These are phyloP conservation scores for Tephrocybe sp. DNA, from an alignment of 768 basidiomycete genomes.

Conservation along the genomic window DNA sequence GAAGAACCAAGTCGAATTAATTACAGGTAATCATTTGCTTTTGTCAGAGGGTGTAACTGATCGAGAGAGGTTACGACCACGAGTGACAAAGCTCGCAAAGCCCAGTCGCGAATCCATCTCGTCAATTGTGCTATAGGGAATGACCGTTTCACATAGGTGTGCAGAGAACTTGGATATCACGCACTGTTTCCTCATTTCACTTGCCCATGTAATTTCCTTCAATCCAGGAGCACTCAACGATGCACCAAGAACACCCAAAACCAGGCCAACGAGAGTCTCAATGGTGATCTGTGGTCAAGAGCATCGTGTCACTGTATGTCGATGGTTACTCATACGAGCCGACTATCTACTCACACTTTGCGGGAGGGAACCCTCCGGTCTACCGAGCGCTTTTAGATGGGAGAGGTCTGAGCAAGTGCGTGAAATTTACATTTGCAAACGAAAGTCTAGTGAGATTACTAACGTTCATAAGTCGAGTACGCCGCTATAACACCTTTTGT, in stretches of 20 bases:
- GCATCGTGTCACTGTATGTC: background rate
- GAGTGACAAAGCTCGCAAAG: constrained; percentile 62
- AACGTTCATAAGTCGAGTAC: constrained; percentile 79
- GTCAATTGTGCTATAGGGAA: constrained; percentile 58
- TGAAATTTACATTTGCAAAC: background rate
- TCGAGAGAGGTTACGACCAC: constrained; percentile 45
- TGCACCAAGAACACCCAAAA: constrained; percentile 72
- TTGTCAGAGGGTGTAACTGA: constrained; percentile 1
- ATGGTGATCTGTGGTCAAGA: constrained; percentile 51
- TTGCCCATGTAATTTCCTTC: constrained; percentile 85
- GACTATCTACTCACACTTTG: constrained; percentile 43
- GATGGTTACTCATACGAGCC: background rate
- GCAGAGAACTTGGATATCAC: constrained; percentile 21
- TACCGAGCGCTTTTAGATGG: constrained; percentile 70
- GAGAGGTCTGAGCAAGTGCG: constrained; percentile 57
- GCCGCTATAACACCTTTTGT: constrained; percentile 46
- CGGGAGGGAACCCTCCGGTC: constrained; percentile 66
- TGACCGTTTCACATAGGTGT: constrained; percentile 5
- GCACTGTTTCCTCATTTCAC: constrained; percentile 83
- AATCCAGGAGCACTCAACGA: constrained; percentile 64
- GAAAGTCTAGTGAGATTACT: constrained; percentile 23
- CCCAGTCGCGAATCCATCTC: constrained; percentile 69
- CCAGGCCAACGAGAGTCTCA: constrained; percentile 61
- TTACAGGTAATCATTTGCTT: background rate
- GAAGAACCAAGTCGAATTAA: background rate